These are phyloP conservation scores for Parietaria judaica DNA, from an alignment of 306 rosid species.

Conservation along the genomic window DNA sequence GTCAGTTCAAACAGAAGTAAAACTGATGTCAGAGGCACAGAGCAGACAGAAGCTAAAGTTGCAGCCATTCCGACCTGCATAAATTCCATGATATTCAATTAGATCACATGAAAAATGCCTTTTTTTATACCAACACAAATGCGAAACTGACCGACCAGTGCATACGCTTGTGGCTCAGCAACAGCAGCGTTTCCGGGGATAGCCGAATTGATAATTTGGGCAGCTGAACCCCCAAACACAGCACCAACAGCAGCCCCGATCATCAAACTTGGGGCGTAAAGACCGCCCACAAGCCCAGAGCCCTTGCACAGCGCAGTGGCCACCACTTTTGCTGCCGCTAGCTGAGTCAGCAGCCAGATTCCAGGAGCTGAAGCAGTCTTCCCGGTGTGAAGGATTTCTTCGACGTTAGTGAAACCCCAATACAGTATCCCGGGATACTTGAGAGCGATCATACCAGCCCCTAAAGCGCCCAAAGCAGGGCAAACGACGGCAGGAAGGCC, in stretches of 20 bases:
- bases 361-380: constrained; percentile 95
- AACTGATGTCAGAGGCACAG: constrained; percentile 96
- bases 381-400: constrained; percentile 94
- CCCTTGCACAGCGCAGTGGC: constrained; percentile 99
- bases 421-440: constrained; percentile 96
- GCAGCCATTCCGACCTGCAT: constrained; percentile 99
- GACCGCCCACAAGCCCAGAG: constrained; percentile 96
- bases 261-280: constrained; percentile 99
- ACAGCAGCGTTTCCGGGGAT: constrained; percentile 98
- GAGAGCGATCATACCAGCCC: constrained; percentile 94
- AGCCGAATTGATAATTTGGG: constrained; percentile 73
- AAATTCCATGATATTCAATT: constrained; percentile 16
- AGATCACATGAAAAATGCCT: constrained; percentile 17
- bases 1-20: constrained; percentile 97
- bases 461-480: constrained; percentile 96
- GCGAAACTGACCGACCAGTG: constrained; percentile 41
- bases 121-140: not conserved
- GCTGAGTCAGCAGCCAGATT: constrained; percentile 87
- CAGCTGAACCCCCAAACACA: constrained; percentile 94
- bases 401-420: constrained; percentile 99
- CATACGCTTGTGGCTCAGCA: constrained; percentile 98
- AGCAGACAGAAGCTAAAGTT: constrained; percentile 91
- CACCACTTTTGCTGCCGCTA: constrained; percentile 74
- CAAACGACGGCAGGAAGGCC: constrained; percentile 81
- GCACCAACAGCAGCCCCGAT: constrained; percentile 99